Conservation (phyloP, 257 asterid species). For the Schizonepeta tenuifolia region DNA sequence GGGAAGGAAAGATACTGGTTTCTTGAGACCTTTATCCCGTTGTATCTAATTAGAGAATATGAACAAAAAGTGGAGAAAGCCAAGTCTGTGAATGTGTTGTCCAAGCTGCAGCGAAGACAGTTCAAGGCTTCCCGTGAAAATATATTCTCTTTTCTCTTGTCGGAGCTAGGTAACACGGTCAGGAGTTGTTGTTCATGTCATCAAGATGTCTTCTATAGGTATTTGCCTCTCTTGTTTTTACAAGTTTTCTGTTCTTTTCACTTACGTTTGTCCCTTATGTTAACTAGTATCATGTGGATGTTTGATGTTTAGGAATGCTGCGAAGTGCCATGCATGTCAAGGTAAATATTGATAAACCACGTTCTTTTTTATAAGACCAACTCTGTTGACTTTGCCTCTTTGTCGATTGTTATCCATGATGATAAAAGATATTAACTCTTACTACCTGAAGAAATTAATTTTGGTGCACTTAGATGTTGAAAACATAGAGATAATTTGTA, state of each 20-base stretch:
- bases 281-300: constrained; percentile 32
- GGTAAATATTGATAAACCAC: constrained; percentile 48
- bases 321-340: constrained; percentile 73
- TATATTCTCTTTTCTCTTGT: constrained; percentile 55
- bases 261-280: constrained; percentile 10
- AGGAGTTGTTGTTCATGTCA: constrained; percentile 63
- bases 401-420: constrained; percentile 1
- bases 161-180: constrained; percentile 55
- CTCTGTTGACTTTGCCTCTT: background rate
- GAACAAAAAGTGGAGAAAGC: constrained; percentile 56
- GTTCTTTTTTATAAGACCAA: constrained; percentile 14
- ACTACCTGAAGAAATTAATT: background rate
- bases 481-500: background rate
- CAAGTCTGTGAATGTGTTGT: constrained; percentile 40
- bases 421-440: background rate
- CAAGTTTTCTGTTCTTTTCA: constrained; percentile 9
- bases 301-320: constrained; percentile 62
- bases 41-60: constrained; percentile 74
- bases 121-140: constrained; percentile 51
- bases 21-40: constrained; percentile 68
- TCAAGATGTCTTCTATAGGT: constrained; percentile 63
- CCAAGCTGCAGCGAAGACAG: constrained; percentile 52
- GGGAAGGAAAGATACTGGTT: constrained; percentile 83
- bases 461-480: constrained; percentile 8
- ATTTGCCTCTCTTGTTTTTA: constrained; percentile 30